Evolutionary conservation across 2,329 filamentous ascomycete genomes (phyloP).

Genomic region (Moelleriella libera): DNA sequence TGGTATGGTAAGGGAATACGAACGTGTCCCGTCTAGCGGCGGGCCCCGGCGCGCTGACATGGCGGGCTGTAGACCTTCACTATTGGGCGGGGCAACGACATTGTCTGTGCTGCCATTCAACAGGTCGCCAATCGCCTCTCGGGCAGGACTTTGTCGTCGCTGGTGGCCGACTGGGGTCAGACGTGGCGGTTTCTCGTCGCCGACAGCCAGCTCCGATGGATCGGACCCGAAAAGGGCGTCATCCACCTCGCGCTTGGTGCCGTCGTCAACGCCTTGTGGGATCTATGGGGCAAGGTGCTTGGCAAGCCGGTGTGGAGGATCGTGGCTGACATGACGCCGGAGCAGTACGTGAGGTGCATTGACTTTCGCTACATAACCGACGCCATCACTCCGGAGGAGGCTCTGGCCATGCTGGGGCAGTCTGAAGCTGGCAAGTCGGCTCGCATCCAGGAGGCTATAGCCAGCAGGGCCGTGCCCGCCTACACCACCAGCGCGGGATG

Average conservation of each 20-base stretch:
- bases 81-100: conserved; percentile 81
- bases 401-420: conserved; percentile 54
- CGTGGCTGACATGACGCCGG: conserved; percentile 77
- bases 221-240: conserved; percentile 86
- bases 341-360: conserved; percentile 77
- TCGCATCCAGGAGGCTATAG: conserved; percentile 59
- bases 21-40: too few species aligned
- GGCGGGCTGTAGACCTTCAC: conserved; percentile 47
- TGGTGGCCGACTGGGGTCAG: conserved; percentile 69
- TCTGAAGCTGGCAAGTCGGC: conserved; percentile 53
- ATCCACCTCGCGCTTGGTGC: conserved; percentile 84
- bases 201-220: conserved; percentile 85
- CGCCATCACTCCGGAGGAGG: conserved; percentile 78
- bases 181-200: conserved; percentile 89
- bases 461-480: conserved; percentile 65
- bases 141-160: conserved; percentile 59
- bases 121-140: conserved; percentile 65
- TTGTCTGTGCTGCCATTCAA: conserved; percentile 74
- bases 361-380: conserved; percentile 94
- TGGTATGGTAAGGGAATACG: conserved; percentile 48
- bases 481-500: conserved; percentile 87
- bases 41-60: too few species aligned
- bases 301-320: conserved; percentile 84
- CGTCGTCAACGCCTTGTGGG: conserved; percentile 85
- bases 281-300: conserved; percentile 83